These are phyloP conservation scores for Litchi chinensis DNA, from an alignment of 345 rosid species.

Conservation along the genomic window DNA sequence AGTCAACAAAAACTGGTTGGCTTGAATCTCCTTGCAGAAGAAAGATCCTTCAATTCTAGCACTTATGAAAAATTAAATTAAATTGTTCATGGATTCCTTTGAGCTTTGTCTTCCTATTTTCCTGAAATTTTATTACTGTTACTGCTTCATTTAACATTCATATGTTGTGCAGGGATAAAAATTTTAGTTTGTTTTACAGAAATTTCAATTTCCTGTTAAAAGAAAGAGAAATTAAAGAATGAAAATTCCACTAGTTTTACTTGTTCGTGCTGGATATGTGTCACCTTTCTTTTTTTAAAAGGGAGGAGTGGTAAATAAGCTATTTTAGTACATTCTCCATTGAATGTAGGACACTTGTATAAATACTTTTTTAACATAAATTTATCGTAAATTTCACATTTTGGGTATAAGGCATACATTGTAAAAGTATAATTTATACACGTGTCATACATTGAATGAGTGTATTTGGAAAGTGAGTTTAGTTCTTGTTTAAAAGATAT, in stretches of 20 bases:
- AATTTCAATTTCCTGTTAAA: not conserved
- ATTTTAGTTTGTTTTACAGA: not conserved
- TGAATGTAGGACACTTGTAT: too few relatives aligned
- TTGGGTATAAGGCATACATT: too few relatives aligned
- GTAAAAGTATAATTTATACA: too few relatives aligned
- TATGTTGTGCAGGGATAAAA: not conserved
- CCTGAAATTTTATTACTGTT: not conserved
- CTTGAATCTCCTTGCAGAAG: not conserved
- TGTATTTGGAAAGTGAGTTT: too few relatives aligned
- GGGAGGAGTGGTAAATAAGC: too few relatives aligned
- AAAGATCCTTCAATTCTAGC: slow-evolving; percentile 3
- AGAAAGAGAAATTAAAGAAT: not conserved
- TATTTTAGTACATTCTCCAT: too few relatives aligned
- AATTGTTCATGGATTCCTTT: too few relatives aligned
- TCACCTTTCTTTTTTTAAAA: not conserved
- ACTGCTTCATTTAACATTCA: not conserved
- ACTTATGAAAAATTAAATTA: not conserved
- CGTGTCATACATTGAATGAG: too few relatives aligned
- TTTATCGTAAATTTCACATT: too few relatives aligned
- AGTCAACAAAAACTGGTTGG: not conserved
- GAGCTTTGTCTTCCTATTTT: not conserved
- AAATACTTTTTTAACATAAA: too few relatives aligned
- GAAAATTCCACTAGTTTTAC: not conserved
- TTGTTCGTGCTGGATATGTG: not conserved
- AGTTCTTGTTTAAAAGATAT: too few relatives aligned